Evolutionary conservation across 306 rosid genomes (phyloP).

Genomic region (Fragaria vesca): DNA sequence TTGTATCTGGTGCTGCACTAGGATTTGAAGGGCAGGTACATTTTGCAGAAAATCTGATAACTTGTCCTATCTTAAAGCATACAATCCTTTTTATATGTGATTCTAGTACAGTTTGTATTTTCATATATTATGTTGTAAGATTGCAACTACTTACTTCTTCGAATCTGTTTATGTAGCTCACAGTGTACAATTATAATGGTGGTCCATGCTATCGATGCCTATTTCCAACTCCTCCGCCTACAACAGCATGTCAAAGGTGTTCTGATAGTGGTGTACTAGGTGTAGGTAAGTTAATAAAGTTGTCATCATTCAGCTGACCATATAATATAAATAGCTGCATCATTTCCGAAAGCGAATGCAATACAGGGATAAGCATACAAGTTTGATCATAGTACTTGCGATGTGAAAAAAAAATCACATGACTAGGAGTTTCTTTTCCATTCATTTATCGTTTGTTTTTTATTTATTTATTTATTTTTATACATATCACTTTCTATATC

Average conservation of each 20-base stretch:
- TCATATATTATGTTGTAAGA: neutral
- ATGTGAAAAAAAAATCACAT: neutral
- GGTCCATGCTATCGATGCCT: constrained; percentile 95
- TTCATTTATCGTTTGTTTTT: too few species aligned
- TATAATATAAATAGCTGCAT: neutral
- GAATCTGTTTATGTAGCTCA: constrained; percentile 60
- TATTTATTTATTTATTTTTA: neutral
- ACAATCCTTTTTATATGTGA: neutral
- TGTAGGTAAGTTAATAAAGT: constrained; percentile 54
- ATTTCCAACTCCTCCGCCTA: constrained; percentile 91
- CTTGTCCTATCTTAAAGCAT: constrained; percentile 4
- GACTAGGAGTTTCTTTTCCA: neutral
- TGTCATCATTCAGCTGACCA: neutral
- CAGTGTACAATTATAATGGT: constrained; percentile 79
- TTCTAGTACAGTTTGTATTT: constrained; percentile 7
- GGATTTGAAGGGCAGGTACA: constrained; percentile 99
- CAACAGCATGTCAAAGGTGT: constrained; percentile 95
- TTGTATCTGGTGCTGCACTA: constrained; percentile 95
- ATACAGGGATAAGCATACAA: neutral
- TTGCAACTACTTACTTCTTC: neutral
- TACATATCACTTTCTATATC: neutral
- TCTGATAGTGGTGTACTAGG: constrained; percentile 94
- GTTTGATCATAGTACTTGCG: neutral
- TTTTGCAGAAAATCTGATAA: constrained; percentile 6
- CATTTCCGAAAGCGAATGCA: neutral